Evolutionary conservation across 306 rosid genomes (phyloP).

Genomic region (Senna tora): DNA sequence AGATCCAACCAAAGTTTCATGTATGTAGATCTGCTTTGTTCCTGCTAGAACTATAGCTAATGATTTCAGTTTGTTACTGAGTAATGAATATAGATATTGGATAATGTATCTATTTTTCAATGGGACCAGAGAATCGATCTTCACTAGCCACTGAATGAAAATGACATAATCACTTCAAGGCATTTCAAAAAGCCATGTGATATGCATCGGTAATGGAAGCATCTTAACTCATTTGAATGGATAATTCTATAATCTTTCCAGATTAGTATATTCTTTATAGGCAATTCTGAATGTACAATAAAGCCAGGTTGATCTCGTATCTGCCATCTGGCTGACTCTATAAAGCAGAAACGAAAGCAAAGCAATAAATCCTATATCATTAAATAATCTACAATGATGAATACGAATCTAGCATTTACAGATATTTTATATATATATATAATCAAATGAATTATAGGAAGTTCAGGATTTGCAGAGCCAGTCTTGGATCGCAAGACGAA

Average conservation of each 20-base stretch:
- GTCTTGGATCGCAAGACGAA: conserved; percentile 80
- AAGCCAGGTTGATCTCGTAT: background rate
- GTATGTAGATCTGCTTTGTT: conserved; percentile 15
- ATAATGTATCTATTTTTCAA: conserved; percentile 7
- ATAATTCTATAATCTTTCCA: conserved; percentile 13
- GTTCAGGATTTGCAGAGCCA: conserved; percentile 82
- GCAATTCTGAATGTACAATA: conserved; percentile 27
- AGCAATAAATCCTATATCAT: background rate
- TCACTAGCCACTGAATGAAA: background rate
- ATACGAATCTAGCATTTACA: conserved; percentile 27
- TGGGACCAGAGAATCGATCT: background rate
- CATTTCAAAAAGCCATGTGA: background rate
- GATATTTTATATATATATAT: conserved; percentile 17
- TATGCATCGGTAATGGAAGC: background rate
- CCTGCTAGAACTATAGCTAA: background rate
- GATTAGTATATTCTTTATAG: background rate
- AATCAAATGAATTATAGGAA: conserved; percentile 14
- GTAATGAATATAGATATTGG: conserved; percentile 4
- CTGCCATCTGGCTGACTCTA: conserved; percentile 8
- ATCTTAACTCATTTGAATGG: background rate
- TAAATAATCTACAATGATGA: conserved; percentile 16
- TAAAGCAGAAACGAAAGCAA: conserved; percentile 11
- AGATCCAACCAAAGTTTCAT: conserved; percentile 15
- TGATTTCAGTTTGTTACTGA: conserved; percentile 16
- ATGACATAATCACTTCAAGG: conserved; percentile 2